Evolutionary conservation across 2,329 filamentous ascomycete species (phyloP).

Genomic region (Claviceps purpurea): DNA sequence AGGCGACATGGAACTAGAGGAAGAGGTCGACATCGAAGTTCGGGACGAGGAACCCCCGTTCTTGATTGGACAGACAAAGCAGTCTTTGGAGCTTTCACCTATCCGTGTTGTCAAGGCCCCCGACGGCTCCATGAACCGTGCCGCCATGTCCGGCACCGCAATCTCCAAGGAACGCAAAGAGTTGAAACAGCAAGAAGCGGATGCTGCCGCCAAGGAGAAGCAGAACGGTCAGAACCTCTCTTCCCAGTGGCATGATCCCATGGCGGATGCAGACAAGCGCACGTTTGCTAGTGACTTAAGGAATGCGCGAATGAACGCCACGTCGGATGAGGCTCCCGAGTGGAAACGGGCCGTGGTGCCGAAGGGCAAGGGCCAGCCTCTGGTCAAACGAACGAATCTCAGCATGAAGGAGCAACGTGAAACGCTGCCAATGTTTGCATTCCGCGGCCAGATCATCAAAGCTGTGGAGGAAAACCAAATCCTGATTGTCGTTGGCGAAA

Average conservation of each 20-base stretch:
- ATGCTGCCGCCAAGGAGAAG: slow-evolving; percentile 60
- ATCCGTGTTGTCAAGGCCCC: slow-evolving; percentile 96
- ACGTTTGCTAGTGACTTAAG: slow-evolving; percentile 84
- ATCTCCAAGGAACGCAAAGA: slow-evolving; percentile 86
- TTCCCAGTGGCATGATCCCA: slow-evolving; percentile 92
- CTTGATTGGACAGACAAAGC: slow-evolving; percentile 88
- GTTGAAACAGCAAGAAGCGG: slow-evolving; percentile 72
- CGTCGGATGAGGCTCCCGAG: slow-evolving; percentile 64
- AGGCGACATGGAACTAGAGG: slow-evolving; percentile 79
- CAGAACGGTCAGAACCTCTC: slow-evolving; percentile 64
- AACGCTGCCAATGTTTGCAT: slow-evolving; percentile 75
- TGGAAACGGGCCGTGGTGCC: slow-evolving; percentile 76
- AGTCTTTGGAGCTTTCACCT: slow-evolving; percentile 85
- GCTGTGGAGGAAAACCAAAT: slow-evolving; percentile 82
- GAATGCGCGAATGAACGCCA: slow-evolving; percentile 46
- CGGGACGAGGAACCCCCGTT: slow-evolving; percentile 94
- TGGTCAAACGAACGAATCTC: slow-evolving; percentile 78
- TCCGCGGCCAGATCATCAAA: slow-evolving; percentile 75
- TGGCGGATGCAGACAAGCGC: slow-evolving; percentile 72
- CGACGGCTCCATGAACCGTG: slow-evolving; percentile 93
- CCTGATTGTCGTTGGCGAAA: slow-evolving; percentile 92
- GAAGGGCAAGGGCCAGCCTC: slow-evolving; percentile 51
- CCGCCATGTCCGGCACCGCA: slow-evolving; percentile 83
- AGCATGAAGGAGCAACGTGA: slow-evolving; percentile 93
- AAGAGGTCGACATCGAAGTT: slow-evolving; percentile 95